phyloP scores from a whole-genome alignment of 1,284 basidiomycete species.

The Apiotrichum veenhuisii region DNA sequence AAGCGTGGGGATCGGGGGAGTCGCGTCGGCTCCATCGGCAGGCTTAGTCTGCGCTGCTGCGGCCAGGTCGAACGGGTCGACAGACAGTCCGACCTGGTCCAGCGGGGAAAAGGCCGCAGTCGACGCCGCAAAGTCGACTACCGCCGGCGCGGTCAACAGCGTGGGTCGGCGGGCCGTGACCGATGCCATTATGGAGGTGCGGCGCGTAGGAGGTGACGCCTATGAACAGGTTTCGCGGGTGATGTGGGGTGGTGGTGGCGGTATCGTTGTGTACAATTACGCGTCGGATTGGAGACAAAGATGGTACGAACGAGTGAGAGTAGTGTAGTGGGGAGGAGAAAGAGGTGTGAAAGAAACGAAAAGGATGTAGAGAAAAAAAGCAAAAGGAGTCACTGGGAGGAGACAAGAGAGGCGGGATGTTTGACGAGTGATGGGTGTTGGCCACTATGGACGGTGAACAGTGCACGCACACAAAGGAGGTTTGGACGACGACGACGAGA shows the following conservation, averaged over 20 bases:
- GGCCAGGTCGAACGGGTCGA: neutral
- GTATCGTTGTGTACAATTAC: too few species aligned
- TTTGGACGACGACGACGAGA: too few species aligned
- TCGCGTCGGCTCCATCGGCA: constrained; percentile 28
- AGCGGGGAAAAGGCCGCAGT: constrained; percentile 11
- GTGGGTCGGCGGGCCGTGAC: constrained; percentile 4
- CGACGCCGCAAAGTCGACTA: constrained; percentile 5
- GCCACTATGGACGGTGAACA: too few species aligned
- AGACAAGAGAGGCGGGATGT: neutral
- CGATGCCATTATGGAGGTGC: constrained; percentile 5
- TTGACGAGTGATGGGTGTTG: too few species aligned
- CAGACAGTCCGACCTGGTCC: constrained; percentile 17
- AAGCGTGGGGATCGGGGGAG: constrained; percentile 35
- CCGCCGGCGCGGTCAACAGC: neutral
- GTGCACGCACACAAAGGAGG: too few species aligned
- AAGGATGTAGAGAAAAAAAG: neutral
- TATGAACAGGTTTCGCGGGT: too few species aligned
- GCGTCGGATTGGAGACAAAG: too few species aligned
- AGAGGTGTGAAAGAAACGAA: neutral
- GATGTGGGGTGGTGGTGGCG: too few species aligned
- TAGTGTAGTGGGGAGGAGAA: neutral
- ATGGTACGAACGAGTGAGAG: neutral
- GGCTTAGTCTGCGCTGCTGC: constrained; percentile 28
- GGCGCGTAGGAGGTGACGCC: neutral
- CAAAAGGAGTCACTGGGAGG: neutral